Evolutionary conservation across 2,329 filamentous ascomycete genomes (phyloP).

Genomic region (Elsinoe perseae): DNA sequence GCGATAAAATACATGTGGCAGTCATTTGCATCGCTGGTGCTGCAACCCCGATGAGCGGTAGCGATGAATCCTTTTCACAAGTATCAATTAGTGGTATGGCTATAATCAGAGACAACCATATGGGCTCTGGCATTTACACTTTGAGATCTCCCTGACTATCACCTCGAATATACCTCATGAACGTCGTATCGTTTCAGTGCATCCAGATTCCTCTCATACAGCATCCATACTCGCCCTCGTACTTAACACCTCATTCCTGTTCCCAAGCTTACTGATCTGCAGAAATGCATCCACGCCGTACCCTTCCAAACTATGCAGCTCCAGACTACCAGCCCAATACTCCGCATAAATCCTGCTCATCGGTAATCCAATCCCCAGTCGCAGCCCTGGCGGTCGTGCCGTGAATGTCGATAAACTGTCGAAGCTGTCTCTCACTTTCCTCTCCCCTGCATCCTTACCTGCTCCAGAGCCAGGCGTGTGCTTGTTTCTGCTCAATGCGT

Average conservation of each 20-base stretch:
- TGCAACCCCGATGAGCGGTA: too few species aligned
- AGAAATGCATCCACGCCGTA: slow-evolving; percentile 95
- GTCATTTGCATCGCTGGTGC: too few species aligned
- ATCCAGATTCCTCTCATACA: too few species aligned
- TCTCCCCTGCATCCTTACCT: not conserved
- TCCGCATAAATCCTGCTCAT: slow-evolving; percentile 93
- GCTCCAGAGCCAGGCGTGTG: slow-evolving; percentile 14
- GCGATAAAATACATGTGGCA: too few species aligned
- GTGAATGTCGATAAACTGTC: slow-evolving; percentile 72
- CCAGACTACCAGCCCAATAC: slow-evolving; percentile 91
- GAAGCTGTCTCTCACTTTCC: slow-evolving; percentile 23
- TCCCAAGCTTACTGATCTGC: slow-evolving; percentile 91
- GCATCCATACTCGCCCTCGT: slow-evolving; percentile 47
- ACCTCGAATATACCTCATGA: too few species aligned
- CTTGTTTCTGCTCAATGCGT: not conserved
- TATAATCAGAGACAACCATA: too few species aligned
- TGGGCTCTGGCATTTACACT: too few species aligned
- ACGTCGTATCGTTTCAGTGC: too few species aligned
- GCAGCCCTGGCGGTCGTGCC: slow-evolving; percentile 73
- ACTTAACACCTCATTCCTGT: slow-evolving; percentile 92
- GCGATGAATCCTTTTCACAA: too few species aligned
- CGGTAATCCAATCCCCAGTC: slow-evolving; percentile 86
- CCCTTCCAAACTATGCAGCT: slow-evolving; percentile 86
- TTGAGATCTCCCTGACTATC: too few species aligned
- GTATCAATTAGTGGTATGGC: too few species aligned